phyloP scores from a whole-genome alignment of 345 rosid genomes.

The Raphanus sativus region DNA sequence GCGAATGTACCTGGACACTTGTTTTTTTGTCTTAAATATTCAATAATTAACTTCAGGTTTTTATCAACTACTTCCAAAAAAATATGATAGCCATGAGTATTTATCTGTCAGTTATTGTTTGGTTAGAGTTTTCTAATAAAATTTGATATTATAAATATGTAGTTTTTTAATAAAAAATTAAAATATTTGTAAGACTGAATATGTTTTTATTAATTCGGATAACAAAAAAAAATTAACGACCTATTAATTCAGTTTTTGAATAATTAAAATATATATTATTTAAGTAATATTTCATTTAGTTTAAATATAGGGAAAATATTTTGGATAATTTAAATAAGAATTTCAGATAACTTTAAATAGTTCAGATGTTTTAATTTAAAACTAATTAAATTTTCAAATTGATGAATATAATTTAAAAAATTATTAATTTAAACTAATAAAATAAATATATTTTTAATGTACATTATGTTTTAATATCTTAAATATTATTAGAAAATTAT shows the following conservation, averaged over 20 bases:
- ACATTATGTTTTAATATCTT: too few species aligned
- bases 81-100: not conserved
- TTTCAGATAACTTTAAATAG: not conserved
- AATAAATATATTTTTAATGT: not conserved
- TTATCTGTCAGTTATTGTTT: not conserved
- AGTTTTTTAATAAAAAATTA: too few species aligned
- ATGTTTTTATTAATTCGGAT: not conserved
- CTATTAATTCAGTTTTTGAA: not conserved
- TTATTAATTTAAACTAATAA: not conserved
- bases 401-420: not conserved
- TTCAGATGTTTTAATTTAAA: too few species aligned
- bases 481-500: too few species aligned
- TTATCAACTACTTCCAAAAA: not conserved
- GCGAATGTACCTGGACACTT: conserved; percentile 31
- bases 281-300: not conserved
- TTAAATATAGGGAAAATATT: too few species aligned
- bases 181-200: too few species aligned
- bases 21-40: not conserved
- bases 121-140: not conserved
- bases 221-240: not conserved
- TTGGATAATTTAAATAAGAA: not conserved
- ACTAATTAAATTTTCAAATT: not conserved
- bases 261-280: too few species aligned
- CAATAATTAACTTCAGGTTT: not conserved
- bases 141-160: too few species aligned